phyloP scores from a whole-genome alignment of 2,329 filamentous ascomycete species.

The Colletotrichum cordylinicola region DNA sequence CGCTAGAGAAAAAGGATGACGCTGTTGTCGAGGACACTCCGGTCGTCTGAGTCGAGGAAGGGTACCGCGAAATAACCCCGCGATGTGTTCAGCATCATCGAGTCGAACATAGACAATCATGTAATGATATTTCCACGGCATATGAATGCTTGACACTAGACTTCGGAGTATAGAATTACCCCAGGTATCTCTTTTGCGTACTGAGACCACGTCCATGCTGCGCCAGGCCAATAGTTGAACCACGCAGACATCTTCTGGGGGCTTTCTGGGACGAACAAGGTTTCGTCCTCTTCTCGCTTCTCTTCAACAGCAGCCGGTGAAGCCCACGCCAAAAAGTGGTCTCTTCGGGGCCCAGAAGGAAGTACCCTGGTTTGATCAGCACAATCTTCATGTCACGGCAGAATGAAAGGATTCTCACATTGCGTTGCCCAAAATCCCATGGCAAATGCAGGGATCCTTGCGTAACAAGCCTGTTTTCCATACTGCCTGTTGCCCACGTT shows the following conservation, averaged over 20 bases:
- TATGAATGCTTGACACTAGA: conserved; percentile 22
- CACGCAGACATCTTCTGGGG: conserved; percentile 37
- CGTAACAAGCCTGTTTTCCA: conserved; percentile 65
- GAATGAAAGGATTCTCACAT: conserved; percentile 46
- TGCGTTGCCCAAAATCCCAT: conserved; percentile 70
- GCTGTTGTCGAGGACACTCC: neutral
- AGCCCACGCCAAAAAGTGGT: conserved; percentile 65
- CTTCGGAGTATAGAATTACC: conserved; percentile 40
- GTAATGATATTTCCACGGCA: neutral
- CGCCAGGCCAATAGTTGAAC: conserved; percentile 39
- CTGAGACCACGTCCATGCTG: conserved; percentile 43
- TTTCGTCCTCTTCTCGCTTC: conserved; percentile 31
- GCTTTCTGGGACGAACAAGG: conserved; percentile 41
- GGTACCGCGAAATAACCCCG: neutral
- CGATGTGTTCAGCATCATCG: neutral
- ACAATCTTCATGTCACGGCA: neutral
- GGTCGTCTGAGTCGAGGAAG: neutral
- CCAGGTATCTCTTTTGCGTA: conserved; percentile 34
- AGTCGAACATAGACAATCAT: neutral
- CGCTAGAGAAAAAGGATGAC: neutral
- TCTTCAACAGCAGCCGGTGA: conserved; percentile 61
- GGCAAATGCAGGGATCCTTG: conserved; percentile 71
- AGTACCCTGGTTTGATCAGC: conserved; percentile 29
- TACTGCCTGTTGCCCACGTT: conserved; percentile 56
- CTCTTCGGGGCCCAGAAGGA: conserved; percentile 37